phyloP scores from a whole-genome alignment of 768 basidiomycete genomes.

The Tephrocybe rancida region DNA sequence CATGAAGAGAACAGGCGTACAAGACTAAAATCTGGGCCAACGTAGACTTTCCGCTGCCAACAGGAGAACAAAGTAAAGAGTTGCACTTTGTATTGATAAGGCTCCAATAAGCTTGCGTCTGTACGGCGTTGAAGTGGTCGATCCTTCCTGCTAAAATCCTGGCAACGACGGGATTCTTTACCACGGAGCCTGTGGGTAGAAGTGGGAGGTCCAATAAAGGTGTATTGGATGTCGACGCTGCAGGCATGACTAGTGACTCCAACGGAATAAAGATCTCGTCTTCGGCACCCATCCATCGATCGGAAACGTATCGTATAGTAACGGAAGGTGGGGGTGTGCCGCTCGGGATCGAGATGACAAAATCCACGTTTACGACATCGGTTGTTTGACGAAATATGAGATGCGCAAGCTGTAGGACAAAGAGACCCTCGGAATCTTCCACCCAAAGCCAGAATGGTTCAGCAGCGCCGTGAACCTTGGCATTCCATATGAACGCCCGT shows the following conservation, averaged over 20 bases:
- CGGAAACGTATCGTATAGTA: slow-evolving; percentile 80
- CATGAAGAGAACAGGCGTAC: slow-evolving; percentile 44
- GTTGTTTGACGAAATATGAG: slow-evolving; percentile 73
- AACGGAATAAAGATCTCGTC: slow-evolving; percentile 67
- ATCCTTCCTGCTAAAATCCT: slow-evolving; percentile 47
- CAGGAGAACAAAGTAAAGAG: slow-evolving; percentile 75
- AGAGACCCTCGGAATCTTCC: slow-evolving; percentile 80
- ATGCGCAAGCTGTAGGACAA: slow-evolving; percentile 80
- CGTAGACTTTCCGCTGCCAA: slow-evolving; percentile 79
- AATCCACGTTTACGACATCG: slow-evolving; percentile 62
- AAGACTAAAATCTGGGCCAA: slow-evolving; percentile 72
- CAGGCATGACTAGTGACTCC: slow-evolving; percentile 77
- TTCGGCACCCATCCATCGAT: slow-evolving; percentile 93
- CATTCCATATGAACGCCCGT: slow-evolving; percentile 80
- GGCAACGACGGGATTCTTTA: slow-evolving; percentile 50
- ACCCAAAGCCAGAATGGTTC: slow-evolving; percentile 98
- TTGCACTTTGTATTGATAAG: slow-evolving; percentile 68
- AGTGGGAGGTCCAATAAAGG: slow-evolving; percentile 75
- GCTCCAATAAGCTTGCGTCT: slow-evolving; percentile 90
- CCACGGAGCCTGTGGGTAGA: slow-evolving; percentile 51
- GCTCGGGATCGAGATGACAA: slow-evolving; percentile 74
- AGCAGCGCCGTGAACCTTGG: slow-evolving; percentile 67
- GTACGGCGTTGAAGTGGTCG: slow-evolving; percentile 76
- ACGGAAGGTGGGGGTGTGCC: slow-evolving; percentile 63
- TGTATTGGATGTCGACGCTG: slow-evolving; percentile 54